phyloP scores from a whole-genome alignment of 2,329 filamentous ascomycete species.

The Fusarium abutilonis region DNA sequence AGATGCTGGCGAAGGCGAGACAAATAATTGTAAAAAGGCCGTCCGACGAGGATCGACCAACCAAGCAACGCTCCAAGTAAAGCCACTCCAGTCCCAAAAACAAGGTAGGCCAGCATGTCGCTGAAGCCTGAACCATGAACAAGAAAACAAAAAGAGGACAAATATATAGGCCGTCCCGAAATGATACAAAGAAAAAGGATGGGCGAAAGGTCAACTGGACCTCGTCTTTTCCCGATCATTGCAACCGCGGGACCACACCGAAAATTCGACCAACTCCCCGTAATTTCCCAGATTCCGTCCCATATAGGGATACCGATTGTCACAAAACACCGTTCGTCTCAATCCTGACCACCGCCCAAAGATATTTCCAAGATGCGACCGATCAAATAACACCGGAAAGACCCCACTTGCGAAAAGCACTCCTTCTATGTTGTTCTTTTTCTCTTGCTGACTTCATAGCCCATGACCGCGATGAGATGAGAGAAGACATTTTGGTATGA shows the following conservation, averaged over 20 bases:
- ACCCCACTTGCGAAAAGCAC: slow-evolving; percentile 49
- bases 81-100: slow-evolving; percentile 36
- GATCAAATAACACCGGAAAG: slow-evolving; percentile 51
- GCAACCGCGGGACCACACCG: slow-evolving; percentile 46
- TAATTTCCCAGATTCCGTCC: slow-evolving; percentile 48
- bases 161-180: slow-evolving; percentile 46
- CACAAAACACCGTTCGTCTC: slow-evolving; percentile 50
- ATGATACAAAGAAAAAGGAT: slow-evolving; percentile 47
- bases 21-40: slow-evolving; percentile 37
- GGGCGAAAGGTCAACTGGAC: slow-evolving; percentile 29
- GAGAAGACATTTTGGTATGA: slow-evolving; percentile 49
- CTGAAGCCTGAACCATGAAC: slow-evolving; percentile 29
- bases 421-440: slow-evolving; percentile 59
- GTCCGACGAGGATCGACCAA: slow-evolving; percentile 43
- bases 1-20: slow-evolving; percentile 47
- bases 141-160: slow-evolving; percentile 44
- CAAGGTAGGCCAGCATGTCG: slow-evolving; percentile 31
- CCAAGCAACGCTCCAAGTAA: slow-evolving; percentile 44
- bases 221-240: slow-evolving; percentile 48
- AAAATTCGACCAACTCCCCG: slow-evolving; percentile 52
- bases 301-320: slow-evolving; percentile 44
- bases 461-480: slow-evolving; percentile 49
- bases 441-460: slow-evolving; percentile 59
- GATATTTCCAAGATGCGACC: slow-evolving; percentile 49
- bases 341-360: slow-evolving; percentile 48